These are phyloP conservation scores for Cryphonectria japonica DNA, from an alignment of 2,329 filamentous ascomycete species.

Conservation along the genomic window DNA sequence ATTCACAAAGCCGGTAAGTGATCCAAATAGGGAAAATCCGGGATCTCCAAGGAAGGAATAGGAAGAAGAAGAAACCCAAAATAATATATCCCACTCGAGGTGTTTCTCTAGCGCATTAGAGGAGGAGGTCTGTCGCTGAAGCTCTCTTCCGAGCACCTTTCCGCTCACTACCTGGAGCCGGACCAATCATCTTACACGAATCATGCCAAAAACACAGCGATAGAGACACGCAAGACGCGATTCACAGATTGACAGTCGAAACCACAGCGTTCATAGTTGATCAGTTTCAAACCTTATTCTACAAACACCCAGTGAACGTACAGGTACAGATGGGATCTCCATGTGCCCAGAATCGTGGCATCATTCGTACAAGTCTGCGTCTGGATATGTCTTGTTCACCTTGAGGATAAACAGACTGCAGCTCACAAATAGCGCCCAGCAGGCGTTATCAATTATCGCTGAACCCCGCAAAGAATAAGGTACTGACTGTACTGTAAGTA, in stretches of 20 bases:
- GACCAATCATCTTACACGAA: conserved; percentile 30
- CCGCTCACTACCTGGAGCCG: background rate
- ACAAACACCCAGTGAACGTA: background rate
- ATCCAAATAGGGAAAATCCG: too few species aligned
- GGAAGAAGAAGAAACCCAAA: too few species aligned
- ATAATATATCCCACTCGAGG: background rate
- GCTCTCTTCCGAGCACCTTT: background rate
- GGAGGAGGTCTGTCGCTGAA: background rate
- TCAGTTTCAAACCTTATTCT: background rate
- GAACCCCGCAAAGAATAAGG: too few species aligned
- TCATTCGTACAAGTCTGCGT: too few species aligned
- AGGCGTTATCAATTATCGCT: too few species aligned
- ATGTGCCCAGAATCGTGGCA: too few species aligned
- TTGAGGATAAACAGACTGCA: background rate
- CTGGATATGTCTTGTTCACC: too few species aligned
- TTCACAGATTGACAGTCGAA: background rate
- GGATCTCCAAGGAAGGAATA: background rate
- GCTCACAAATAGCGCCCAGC: background rate
- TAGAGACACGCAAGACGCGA: background rate
- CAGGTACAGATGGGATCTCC: too few species aligned
- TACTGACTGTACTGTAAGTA: too few species aligned
- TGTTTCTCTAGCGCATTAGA: background rate
- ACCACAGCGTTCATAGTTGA: background rate
- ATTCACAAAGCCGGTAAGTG: background rate
- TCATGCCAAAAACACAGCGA: background rate